Conservation (phyloP, 345 rosid species). For the Populus euphratica region DNA sequence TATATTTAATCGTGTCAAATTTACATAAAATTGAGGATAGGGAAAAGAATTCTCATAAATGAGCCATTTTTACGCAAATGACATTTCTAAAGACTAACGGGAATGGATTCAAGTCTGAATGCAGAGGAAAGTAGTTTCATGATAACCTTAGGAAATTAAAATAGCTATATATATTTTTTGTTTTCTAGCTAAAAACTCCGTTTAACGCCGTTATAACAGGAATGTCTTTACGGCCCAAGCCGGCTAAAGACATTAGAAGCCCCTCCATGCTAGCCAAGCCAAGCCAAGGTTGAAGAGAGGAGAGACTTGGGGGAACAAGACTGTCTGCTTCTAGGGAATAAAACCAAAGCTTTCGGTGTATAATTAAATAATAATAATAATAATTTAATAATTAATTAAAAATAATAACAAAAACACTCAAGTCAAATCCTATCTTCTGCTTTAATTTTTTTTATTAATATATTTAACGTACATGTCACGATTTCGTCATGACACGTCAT, state of each 20-base stretch:
- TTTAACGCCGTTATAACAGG: background rate
- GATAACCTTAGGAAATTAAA: too few relatives aligned
- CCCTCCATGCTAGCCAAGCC: background rate
- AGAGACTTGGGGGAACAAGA: background rate
- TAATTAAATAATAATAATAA: background rate
- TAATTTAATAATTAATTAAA: background rate
- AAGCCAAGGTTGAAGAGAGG: background rate
- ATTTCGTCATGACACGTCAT: background rate
- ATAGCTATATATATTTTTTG: too few relatives aligned
- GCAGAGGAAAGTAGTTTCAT: too few relatives aligned
- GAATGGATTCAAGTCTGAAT: too few relatives aligned
- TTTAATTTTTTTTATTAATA: background rate
- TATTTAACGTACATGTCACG: background rate
- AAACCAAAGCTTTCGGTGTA: conserved; percentile 3
- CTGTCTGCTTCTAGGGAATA: conserved; percentile 4
- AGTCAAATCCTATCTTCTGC: background rate
- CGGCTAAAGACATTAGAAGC: background rate
- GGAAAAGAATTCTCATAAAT: too few relatives aligned
- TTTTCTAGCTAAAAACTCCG: background rate
- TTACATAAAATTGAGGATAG: too few relatives aligned
- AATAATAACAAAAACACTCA: background rate
- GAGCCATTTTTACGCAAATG: too few relatives aligned
- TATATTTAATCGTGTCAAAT: too few relatives aligned
- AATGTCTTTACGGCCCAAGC: background rate
- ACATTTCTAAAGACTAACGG: too few relatives aligned